phyloP scores from a whole-genome alignment of 2,329 filamentous ascomycete species.

The Pestalotiopsis sp. region DNA sequence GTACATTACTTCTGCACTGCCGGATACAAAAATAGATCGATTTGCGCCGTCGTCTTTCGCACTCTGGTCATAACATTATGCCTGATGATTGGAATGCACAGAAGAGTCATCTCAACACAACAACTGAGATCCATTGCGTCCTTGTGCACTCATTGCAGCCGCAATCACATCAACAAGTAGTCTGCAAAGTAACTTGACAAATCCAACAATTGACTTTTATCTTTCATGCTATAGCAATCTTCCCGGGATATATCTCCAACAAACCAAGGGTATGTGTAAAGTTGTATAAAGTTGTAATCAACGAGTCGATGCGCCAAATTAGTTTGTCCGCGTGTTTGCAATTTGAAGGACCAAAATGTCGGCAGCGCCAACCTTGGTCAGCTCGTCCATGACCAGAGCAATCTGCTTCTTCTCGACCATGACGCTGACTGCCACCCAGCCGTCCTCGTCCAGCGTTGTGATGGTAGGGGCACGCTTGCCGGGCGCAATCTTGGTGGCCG shows the following conservation, averaged over 20 bases:
- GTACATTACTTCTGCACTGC: neutral
- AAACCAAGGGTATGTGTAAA: neutral
- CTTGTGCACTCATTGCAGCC: neutral
- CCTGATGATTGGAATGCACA: neutral
- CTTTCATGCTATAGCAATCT: neutral
- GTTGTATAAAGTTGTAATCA: neutral
- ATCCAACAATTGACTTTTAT: neutral
- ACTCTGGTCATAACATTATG: neutral
- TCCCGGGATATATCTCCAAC: neutral
- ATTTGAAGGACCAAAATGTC: slow-evolving; percentile 88
- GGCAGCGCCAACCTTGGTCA: slow-evolving; percentile 74
- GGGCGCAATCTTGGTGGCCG: slow-evolving; percentile 79
- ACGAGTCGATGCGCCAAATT: neutral
- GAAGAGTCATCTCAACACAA: neutral
- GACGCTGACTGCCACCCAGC: slow-evolving; percentile 90
- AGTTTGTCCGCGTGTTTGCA: slow-evolving; percentile 59
- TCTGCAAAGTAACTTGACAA: neutral
- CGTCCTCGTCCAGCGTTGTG: slow-evolving; percentile 83
- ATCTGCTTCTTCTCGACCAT: slow-evolving; percentile 93
- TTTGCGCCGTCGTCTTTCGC: neutral
- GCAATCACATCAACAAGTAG: neutral
- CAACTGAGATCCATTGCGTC: neutral
- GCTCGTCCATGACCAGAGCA: slow-evolving; percentile 83
- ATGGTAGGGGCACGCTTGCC: slow-evolving; percentile 93
- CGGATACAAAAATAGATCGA: neutral